A percentile compares a stretch with the other conserved stretches of the same genome.
These are phyloP conservation scores for Nicotiana obtusifolia DNA, from an alignment of 257 asterid genomes.

Conservation along the genomic window DNA sequence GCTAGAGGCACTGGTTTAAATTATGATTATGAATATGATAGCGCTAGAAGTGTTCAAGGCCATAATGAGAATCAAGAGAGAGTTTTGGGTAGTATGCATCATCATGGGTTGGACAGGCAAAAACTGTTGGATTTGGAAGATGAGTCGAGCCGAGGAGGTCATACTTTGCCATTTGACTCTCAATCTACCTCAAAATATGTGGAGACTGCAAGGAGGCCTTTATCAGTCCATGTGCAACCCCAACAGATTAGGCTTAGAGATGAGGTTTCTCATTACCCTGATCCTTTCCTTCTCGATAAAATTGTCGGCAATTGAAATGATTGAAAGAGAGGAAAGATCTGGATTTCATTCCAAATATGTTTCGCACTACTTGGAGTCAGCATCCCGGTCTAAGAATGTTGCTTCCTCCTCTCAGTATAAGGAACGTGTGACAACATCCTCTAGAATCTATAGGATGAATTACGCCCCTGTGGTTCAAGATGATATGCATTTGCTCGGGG, in stretches of 20 bases:
- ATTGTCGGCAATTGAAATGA: constrained; percentile 12
- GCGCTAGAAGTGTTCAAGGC: not conserved
- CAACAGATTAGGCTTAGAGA: not conserved
- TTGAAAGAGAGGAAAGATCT: constrained; percentile 15
- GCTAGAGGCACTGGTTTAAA: not conserved
- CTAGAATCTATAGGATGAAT: constrained; percentile 19
- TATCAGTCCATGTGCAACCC: not conserved
- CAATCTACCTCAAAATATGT: constrained; percentile 7
- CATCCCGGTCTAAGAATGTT: constrained; percentile 10
- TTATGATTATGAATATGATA: constrained; percentile 7
- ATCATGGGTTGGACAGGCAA: not conserved
- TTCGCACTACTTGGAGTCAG: constrained; percentile 5
- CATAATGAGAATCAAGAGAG: not conserved
- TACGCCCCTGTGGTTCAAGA: constrained; percentile 5
- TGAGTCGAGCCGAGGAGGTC: not conserved
- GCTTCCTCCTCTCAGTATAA: constrained; percentile 3
- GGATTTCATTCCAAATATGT: constrained; percentile 1
- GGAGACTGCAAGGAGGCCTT: constrained; percentile 7
- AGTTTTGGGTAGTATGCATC: not conserved
- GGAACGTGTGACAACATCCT: constrained; percentile 8
- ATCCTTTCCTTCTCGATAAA: constrained; percentile 15
- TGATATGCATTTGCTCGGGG: constrained; percentile 9
- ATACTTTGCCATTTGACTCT: not conserved
- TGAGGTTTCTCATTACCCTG: constrained; percentile 13
- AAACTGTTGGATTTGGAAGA: constrained; percentile 9